Base-by-base conservation (phyloP, 2,329 filamentous ascomycete species). In the Paraphaeosphaeria sporulosa region DNA sequence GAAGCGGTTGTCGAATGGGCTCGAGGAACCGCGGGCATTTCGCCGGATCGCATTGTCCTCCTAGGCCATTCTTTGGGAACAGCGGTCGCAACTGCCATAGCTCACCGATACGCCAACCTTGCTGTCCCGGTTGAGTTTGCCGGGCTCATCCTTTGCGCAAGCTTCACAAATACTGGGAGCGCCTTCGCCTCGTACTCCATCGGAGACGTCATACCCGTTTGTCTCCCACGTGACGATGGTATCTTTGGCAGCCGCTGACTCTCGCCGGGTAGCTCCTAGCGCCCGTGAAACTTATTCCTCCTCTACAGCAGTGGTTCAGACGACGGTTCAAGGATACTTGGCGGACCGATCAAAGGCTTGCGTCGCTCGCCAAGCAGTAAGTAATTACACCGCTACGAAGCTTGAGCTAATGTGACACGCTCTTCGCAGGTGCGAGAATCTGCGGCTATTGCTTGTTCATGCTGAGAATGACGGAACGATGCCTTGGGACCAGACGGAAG, bases 41-140 rank as follows among this genome's bases (percentile, higher is more conserved):
- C 91, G 0, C 82, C 93, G 0, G 85, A 86, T 34, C 88, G 89
- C 17, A 94, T 97, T 59, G 87, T 94, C 4, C 82, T 98, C 17
- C 81, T 96, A 2, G 94, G 94, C 1, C 94, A 97, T 66, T 96
- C 92, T 68, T 84, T 98, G 0, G 94, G 94, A 10, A 97, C 94
- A 0, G 94, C 92, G 0, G 92, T 97, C 1, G 87, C 89, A 4
- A 86, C 88, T 27, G 94, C 87, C 4, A 88, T 92, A 1, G 89
- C 87, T 6, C 88, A 96, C 71, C 84, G 87, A 48, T 94, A 91
- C 69, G 85, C 86, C 15, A 72, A 78, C n/a, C 69, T 71, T 4
- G 60, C 67, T 15, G 57, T 61, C 8, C 91, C 96, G 0, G 86
- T 89, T 2, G 88, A 92, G 30, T 96, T 97, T 70, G 92, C 91